These are phyloP conservation scores for Termitomyces sp. DNA, from an alignment of 768 basidiomycete species.

Conservation along the genomic window DNA sequence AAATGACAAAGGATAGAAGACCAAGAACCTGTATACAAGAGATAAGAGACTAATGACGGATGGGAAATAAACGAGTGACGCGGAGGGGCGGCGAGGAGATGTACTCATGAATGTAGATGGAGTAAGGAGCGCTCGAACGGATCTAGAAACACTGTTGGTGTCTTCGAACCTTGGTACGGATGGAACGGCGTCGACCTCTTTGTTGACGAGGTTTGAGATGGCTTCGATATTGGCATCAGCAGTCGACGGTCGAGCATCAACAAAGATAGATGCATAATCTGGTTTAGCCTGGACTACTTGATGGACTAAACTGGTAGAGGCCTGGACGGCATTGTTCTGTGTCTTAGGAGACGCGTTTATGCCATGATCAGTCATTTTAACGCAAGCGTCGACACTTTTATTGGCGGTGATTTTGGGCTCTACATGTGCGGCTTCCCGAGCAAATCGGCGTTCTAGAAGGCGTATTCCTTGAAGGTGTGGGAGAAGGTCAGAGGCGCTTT, in stretches of 20 bases:
- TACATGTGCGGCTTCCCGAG: conserved; percentile 13
- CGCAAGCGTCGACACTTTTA: conserved; percentile 43
- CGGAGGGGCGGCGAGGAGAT: not conserved
- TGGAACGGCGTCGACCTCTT: conserved; percentile 52
- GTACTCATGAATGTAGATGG: conserved; percentile 12
- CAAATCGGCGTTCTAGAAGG: conserved; percentile 50
- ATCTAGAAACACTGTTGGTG: conserved; percentile 26
- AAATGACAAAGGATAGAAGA: conserved; percentile 45
- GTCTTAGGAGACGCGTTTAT: conserved; percentile 27
- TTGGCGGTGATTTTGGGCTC: conserved; percentile 30
- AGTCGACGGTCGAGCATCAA: conserved; percentile 21
- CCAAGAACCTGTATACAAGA: conserved; percentile 41
- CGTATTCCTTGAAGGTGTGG: conserved; percentile 72
- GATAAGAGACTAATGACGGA: conserved; percentile 40
- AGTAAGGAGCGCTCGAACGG: conserved; percentile 27
- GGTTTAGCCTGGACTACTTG: conserved; percentile 29
- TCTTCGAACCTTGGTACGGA: conserved; percentile 38
- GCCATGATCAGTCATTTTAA: conserved; percentile 25
- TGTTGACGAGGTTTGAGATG: conserved; percentile 25
- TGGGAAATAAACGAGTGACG: conserved; percentile 29
- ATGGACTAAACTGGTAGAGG: conserved; percentile 27
- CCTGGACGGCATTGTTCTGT: conserved; percentile 29
- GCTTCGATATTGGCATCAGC: conserved; percentile 18
- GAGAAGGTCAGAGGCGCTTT: conserved; percentile 59
- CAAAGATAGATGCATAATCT: conserved; percentile 22